Evolutionary conservation across 2,329 filamentous ascomycete genomes (phyloP).

Genomic region (Hypoxylon rubiginosum): DNA sequence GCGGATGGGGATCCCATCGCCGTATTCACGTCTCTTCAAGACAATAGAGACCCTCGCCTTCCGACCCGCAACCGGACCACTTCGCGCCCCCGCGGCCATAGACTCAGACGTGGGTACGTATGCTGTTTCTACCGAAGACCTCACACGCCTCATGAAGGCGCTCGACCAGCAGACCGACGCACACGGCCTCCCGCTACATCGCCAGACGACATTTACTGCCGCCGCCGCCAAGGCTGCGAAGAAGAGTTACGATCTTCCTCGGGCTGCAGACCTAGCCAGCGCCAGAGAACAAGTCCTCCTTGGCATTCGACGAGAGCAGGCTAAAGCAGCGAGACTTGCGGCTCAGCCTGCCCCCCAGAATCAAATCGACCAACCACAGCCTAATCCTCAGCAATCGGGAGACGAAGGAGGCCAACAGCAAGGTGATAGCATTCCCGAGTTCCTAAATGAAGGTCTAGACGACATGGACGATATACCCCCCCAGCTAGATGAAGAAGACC

Average conservation of each 20-base stretch:
- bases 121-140: background rate
- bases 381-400: too few relatives aligned
- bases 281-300: background rate
- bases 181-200: background rate
- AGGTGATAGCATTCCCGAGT: too few relatives aligned
- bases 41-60: background rate
- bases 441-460: too few relatives aligned
- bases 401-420: too few relatives aligned
- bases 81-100: background rate
- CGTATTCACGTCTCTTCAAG: conserved; percentile 5
- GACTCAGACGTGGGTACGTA: background rate
- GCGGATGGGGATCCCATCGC: background rate
- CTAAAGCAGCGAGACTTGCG: background rate
- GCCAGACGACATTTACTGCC: background rate
- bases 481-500: too few relatives aligned
- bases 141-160: background rate
- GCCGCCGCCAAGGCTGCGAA: conserved; percentile 1
- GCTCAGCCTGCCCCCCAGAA: too few relatives aligned
- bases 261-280: background rate
- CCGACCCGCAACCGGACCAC: too few relatives aligned
- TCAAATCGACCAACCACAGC: too few relatives aligned
- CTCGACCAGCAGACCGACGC: background rate
- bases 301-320: conserved; percentile 1
- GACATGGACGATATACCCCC: too few relatives aligned
- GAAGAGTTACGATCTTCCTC: conserved; percentile 3